A percentile compares a stretch with the other conserved stretches of the same genome.
These are phyloP conservation scores for Pleurotus cornucopiae DNA, from an alignment of 768 basidiomycete species.

Conservation along the genomic window DNA sequence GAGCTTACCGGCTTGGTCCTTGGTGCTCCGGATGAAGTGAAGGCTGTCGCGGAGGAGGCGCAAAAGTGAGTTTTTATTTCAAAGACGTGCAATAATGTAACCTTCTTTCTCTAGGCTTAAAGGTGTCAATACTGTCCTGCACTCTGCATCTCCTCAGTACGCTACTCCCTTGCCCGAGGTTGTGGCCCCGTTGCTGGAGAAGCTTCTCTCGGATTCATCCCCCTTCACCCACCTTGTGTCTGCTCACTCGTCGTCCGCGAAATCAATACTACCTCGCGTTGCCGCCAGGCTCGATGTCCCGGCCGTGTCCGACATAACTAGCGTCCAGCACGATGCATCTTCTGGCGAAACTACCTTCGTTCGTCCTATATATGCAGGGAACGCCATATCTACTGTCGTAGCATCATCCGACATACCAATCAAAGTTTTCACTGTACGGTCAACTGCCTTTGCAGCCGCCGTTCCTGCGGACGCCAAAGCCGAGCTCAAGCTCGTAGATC, in stretches of 20 bases:
- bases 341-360: constrained; percentile 81
- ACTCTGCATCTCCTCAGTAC: constrained; percentile 70
- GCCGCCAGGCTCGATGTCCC: constrained; percentile 87
- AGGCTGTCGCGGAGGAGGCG: constrained; percentile 62
- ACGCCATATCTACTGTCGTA: constrained; percentile 90
- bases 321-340: constrained; percentile 65
- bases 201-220: constrained; percentile 56
- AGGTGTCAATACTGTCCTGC: constrained; percentile 62
- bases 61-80: constrained; percentile 59
- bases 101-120: constrained; percentile 45
- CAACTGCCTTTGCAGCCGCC: constrained; percentile 82
- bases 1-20: constrained; percentile 77
- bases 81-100: constrained; percentile 1
- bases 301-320: constrained; percentile 87
- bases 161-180: constrained; percentile 68
- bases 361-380: constrained; percentile 96
- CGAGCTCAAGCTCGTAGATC: constrained; percentile 56
- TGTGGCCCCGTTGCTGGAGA: constrained; percentile 79
- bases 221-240: constrained; percentile 89
- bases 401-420: constrained; percentile 70
- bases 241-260: constrained; percentile 87
- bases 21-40: constrained; percentile 65
- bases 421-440: constrained; percentile 94
- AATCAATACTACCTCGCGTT: constrained; percentile 89
- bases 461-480: constrained; percentile 46